Evolutionary conservation across 176 grass and related monocot species (phyloP).

Genomic region (Cenchrus fungigraminus): DNA sequence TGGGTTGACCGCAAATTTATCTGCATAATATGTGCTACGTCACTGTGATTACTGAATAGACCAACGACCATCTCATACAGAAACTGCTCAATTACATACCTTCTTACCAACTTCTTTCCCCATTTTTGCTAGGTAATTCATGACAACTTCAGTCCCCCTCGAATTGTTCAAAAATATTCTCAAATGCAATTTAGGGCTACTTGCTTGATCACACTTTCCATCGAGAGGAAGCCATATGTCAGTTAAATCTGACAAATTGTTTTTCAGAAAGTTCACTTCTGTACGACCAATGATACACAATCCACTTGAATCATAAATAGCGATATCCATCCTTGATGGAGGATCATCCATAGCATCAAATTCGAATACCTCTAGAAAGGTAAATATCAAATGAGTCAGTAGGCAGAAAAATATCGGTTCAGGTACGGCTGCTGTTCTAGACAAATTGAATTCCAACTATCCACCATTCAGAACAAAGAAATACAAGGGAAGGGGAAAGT

Average conservation of each 20-base stretch:
- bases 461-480: background rate
- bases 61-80: background rate
- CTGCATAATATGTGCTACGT: slow-evolving; percentile 43
- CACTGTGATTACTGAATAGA: slow-evolving; percentile 19
- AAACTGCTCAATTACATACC: slow-evolving; percentile 42
- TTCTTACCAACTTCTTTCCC: slow-evolving; percentile 95
- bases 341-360: slow-evolving; percentile 97
- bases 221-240: slow-evolving; percentile 89
- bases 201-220: slow-evolving; percentile 78
- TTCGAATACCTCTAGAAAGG: slow-evolving; percentile 87
- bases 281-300: slow-evolving; percentile 71
- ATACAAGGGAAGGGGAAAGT: slow-evolving; percentile 19
- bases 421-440: background rate
- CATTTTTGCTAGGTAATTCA: slow-evolving; percentile 83
- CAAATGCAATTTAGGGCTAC: slow-evolving; percentile 77
- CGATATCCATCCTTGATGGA: slow-evolving; percentile 85
- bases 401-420: background rate
- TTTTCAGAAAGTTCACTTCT: slow-evolving; percentile 91
- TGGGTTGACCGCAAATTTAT: slow-evolving; percentile 87
- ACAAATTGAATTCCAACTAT: background rate
- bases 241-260: slow-evolving; percentile 75
- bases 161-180: slow-evolving; percentile 92
- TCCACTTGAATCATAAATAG: slow-evolving; percentile 78
- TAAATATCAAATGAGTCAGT: slow-evolving; percentile 36
- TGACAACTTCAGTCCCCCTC: slow-evolving; percentile 81